Conservation (phyloP, 257 asterid species). For the Phtheirospermum japonicum region DNA sequence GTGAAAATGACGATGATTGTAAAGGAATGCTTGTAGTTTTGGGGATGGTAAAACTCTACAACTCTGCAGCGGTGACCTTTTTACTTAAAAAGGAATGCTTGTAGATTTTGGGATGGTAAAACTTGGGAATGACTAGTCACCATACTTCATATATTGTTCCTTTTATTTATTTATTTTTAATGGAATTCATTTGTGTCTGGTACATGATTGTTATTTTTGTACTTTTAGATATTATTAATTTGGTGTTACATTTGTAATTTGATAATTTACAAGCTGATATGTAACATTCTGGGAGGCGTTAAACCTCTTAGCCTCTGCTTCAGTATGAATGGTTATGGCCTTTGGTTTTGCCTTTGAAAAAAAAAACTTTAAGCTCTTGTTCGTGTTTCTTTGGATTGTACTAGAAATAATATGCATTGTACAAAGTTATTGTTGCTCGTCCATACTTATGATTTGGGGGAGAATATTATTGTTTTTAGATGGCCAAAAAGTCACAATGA, state of each 20-base stretch:
- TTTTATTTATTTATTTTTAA: too few species aligned
- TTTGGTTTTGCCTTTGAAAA: conserved; percentile 7
- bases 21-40: too few species aligned
- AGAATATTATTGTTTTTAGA: too few species aligned
- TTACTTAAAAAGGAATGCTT: conserved; percentile 27
- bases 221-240: conserved; percentile 22
- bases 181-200: conserved; percentile 27
- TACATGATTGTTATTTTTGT: conserved; percentile 29
- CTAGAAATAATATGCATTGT: too few species aligned
- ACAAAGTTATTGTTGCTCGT: too few species aligned
- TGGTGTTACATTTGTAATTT: conserved; percentile 33
- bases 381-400: too few species aligned
- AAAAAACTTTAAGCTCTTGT: too few species aligned
- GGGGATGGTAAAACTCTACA: too few species aligned
- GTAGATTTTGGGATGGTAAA: conserved; percentile 35
- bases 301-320: conserved; percentile 22
- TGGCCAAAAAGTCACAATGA: too few species aligned
- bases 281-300: conserved; percentile 30
- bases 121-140: conserved; percentile 25
- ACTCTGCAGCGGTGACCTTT: conserved; percentile 14
- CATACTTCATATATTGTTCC: conserved; percentile 30
- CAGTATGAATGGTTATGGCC: conserved; percentile 24
- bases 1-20: too few species aligned
- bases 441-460: too few species aligned
- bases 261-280: too few species aligned